Evolutionary conservation across 495 filamentous ascomycete genomes (phyloP).

Genomic region (Xylaria curta): DNA sequence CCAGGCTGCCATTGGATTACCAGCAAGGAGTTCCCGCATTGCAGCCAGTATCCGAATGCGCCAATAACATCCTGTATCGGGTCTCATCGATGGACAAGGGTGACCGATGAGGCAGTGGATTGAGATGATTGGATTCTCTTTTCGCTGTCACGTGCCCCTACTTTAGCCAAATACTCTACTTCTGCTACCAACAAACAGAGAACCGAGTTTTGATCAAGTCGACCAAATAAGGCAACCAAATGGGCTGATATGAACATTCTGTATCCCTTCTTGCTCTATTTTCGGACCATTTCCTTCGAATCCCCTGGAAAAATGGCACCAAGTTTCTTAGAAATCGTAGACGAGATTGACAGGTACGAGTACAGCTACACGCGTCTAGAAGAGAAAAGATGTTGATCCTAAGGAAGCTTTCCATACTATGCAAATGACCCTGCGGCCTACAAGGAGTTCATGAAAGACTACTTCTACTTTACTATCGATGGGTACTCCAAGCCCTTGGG

Average conservation of each 20-base stretch:
- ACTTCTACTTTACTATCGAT: conserved; percentile 2
- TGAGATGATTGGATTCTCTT: background rate
- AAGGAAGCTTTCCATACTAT: conserved; percentile 2
- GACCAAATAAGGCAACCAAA: background rate
- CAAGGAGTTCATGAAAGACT: conserved; percentile 4
- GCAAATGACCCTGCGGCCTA: background rate
- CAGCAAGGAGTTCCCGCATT: no score
- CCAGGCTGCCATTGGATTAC: no score
- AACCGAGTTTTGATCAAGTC: background rate
- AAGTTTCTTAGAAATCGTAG: background rate
- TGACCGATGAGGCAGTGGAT: background rate
- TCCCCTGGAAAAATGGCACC: background rate
- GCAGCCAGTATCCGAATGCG: no score
- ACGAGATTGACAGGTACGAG: conserved; percentile 1
- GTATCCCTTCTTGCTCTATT: background rate
- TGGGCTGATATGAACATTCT: conserved; percentile 4
- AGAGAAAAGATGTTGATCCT: background rate
- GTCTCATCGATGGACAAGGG: background rate
- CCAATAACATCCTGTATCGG: background rate
- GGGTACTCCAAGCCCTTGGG: background rate
- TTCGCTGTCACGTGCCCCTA: background rate
- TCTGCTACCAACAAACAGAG: conserved; percentile 1
- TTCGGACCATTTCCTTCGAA: background rate
- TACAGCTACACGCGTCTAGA: background rate
- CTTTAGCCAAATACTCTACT: background rate